Conservation (phyloP, 352 stramenopile species). For the Phytophthora hibernalis region DNA sequence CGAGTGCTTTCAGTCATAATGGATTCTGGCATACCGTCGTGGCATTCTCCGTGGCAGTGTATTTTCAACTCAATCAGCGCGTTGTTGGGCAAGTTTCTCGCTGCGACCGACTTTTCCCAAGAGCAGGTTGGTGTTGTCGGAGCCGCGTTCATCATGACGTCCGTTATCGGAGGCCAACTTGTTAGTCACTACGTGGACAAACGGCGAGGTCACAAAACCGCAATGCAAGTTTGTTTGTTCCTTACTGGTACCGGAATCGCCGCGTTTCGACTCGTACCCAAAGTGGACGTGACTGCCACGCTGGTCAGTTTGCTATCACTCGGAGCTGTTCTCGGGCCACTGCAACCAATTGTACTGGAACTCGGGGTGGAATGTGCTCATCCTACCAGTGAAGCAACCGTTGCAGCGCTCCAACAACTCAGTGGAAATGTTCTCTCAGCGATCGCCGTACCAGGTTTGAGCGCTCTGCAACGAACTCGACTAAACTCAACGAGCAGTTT, state of each 20-base stretch:
- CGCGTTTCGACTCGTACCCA: slow-evolving; percentile 52
- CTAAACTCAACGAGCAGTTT: slow-evolving; percentile 41
- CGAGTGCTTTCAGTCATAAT: slow-evolving; percentile 55
- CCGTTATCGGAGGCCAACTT: slow-evolving; percentile 63
- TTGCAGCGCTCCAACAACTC: slow-evolving; percentile 78
- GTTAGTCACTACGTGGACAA: slow-evolving; percentile 68
- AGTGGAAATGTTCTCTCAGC: slow-evolving; percentile 76
- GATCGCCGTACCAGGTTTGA: slow-evolving; percentile 56
- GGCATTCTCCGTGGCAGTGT: slow-evolving; percentile 68
- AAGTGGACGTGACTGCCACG: slow-evolving; percentile 35
- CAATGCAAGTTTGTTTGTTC: slow-evolving; percentile 56
- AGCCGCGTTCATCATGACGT: slow-evolving; percentile 74
- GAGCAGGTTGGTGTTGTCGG: slow-evolving; percentile 67
- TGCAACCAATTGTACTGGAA: slow-evolving; percentile 73
- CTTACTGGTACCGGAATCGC: slow-evolving; percentile 43
- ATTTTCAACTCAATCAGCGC: slow-evolving; percentile 73
- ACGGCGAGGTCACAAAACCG: slow-evolving; percentile 55
- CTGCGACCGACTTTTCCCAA: slow-evolving; percentile 60
- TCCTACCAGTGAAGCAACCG: slow-evolving; percentile 72
- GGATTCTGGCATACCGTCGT: slow-evolving; percentile 69
- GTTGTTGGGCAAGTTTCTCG: slow-evolving; percentile 70
- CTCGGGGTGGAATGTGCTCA: slow-evolving; percentile 74
- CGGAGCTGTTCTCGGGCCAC: slow-evolving; percentile 59
- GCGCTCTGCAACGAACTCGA: slow-evolving; percentile 46
- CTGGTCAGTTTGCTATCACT: slow-evolving; percentile 53